phyloP scores from a whole-genome alignment of 129 eudicot species.

The Escallonia rubra region DNA sequence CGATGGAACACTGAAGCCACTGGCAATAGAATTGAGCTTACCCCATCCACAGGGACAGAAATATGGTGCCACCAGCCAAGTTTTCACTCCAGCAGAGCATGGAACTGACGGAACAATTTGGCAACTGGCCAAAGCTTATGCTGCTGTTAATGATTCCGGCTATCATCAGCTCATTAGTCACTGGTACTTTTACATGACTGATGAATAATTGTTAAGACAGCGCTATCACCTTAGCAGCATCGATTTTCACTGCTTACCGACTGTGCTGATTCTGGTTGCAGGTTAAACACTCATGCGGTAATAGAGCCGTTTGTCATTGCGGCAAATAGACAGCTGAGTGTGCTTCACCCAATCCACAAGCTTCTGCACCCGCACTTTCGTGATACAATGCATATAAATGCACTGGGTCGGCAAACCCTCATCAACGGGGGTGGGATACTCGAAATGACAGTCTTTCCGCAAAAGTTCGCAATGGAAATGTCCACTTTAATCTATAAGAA shows the following conservation, averaged over 20 bases:
- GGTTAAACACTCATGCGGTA: constrained; percentile 19
- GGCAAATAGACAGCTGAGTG: constrained; percentile 17
- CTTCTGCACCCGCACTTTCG: constrained; percentile 25
- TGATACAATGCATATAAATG: constrained; percentile 25
- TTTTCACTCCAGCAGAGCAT: constrained; percentile 11
- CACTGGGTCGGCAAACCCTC: constrained; percentile 15
- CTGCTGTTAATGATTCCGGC: constrained; percentile 19
- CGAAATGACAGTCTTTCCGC: constrained; percentile 18
- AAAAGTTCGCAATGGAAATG: constrained; percentile 13
- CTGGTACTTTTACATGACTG: constrained; percentile 6
- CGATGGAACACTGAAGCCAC: constrained; percentile 18
- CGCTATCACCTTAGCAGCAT: not conserved
- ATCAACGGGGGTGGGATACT: constrained; percentile 21
- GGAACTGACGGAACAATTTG: constrained; percentile 1
- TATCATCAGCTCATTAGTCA: constrained; percentile 24
- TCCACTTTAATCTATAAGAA: constrained; percentile 13
- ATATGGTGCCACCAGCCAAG: constrained; percentile 12
- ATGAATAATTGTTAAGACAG: not conserved
- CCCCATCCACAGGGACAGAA: constrained; percentile 13
- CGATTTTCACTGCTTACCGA: not conserved
- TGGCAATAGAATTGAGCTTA: constrained; percentile 20
- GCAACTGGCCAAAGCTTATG: constrained; percentile 23
- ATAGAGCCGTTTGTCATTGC: constrained; percentile 22
- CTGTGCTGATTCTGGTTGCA: not conserved
- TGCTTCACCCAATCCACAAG: constrained; percentile 20